Evolutionary conservation across 2,329 filamentous ascomycete species (phyloP), one percentile per base, ranked within the genome.

Genomic region (Pyrenochaeta sp.): DNA sequence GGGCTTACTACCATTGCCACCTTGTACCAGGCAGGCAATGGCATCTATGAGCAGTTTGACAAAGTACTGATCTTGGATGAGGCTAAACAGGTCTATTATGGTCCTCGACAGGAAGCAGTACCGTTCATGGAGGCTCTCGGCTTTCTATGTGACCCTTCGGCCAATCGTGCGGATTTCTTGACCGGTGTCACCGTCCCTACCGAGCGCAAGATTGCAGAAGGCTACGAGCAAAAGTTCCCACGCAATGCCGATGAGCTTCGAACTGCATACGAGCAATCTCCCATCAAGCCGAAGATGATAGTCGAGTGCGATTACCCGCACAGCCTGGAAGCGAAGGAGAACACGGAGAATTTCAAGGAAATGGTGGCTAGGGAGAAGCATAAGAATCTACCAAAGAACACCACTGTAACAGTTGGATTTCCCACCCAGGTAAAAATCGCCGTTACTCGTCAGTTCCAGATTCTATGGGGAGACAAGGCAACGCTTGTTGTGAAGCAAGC

Each of bases 71-170:
- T 94, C 0, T 77, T 93, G 0, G 91, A 92, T 63, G 87, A 92
- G 64, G 90, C 90, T 2, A 83, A 87, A 0, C 84, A 92, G 67
- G 90, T 92, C 56, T 93, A 85, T 76, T 92, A 87, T 58, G 90
- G 90, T 0, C 82, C 83, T 0, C 82, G 83, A 0, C 67, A 64
- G 3, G 70, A 79, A 2, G 90, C 89, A 1, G 85, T 82, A 60
- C 73, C 74, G 0, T 92, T 86, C 72, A 91, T 92, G 56, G 83
- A 86, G 62, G 74, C 81, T 10, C 84, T 88, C 68, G 90, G 90
- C n/a, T 92, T 90, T 64, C 63, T 85, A 23, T 89, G 84, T 60
- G 79, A 45, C 20, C 37, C 85, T 7, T 83, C 85, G 4, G 83
- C 86, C 17, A 91, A 87, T 0, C 85, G 85, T 0, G 85, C 85